Conservation (phyloP, 108 stramenopile genomes). For the Chaetoceros tenuissimus region DNA sequence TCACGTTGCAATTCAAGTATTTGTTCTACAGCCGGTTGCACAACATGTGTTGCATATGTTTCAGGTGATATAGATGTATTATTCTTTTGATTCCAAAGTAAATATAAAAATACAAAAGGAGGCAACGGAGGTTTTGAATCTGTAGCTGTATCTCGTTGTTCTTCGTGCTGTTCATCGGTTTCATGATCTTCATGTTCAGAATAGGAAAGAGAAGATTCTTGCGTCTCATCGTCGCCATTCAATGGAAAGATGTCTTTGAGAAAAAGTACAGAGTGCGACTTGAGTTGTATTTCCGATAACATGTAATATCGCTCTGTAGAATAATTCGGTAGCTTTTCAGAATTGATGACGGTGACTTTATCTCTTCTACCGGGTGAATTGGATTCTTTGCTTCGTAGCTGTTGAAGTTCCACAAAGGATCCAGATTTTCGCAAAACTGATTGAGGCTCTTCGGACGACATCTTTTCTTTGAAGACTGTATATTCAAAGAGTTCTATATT, state of each 20-base stretch:
- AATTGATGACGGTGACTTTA: neutral
- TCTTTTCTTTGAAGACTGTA: too few species aligned
- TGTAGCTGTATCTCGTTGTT: neutral
- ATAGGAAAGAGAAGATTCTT: neutral
- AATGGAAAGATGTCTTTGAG: slow-evolving; percentile 13
- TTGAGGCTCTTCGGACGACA: too few species aligned
- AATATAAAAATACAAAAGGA: slow-evolving; percentile 38
- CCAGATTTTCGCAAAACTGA: neutral
- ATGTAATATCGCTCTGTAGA: slow-evolving; percentile 51
- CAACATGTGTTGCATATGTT: neutral
- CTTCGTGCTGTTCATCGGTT: neutral
- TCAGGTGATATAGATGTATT: neutral
- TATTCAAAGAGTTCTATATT: too few species aligned
- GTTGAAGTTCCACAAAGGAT: neutral
- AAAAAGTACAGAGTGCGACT: slow-evolving; percentile 32
- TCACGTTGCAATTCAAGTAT: neutral
- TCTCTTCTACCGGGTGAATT: neutral
- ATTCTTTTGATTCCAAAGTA: slow-evolving; percentile 36
- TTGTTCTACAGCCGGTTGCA: neutral
- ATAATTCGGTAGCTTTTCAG: neutral
- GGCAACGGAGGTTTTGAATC: slow-evolving; percentile 4
- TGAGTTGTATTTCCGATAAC: slow-evolving; percentile 40
- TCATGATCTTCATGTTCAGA: neutral
- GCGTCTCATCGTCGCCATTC: neutral
- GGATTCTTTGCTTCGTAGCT: neutral